phyloP scores from a whole-genome alignment of 805 yeast species.

The Myxozyma vanderwaltii region DNA sequence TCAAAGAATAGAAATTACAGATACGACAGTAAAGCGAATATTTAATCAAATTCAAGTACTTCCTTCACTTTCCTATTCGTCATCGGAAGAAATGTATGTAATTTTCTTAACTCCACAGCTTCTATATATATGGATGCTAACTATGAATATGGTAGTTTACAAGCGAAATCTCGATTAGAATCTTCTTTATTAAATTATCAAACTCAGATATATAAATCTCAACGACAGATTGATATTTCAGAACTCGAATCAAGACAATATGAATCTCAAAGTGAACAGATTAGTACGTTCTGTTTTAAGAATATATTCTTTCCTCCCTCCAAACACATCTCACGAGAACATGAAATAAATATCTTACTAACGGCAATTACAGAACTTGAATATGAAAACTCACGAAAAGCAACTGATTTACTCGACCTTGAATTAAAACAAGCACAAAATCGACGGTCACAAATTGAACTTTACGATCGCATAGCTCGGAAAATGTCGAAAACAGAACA shows the following conservation, averaged over 20 bases:
- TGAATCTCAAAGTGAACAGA: slow-evolving; percentile 28
- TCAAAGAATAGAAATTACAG: slow-evolving; percentile 20
- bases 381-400: background rate
- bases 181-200: slow-evolving; percentile 8
- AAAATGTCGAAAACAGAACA: slow-evolving; percentile 9
- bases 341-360: too few relatives aligned
- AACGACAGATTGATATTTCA: slow-evolving; percentile 35
- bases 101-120: background rate
- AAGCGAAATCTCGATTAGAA: slow-evolving; percentile 7
- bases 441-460: slow-evolving; percentile 35
- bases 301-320: too few relatives aligned
- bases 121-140: background rate
- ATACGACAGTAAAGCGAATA: slow-evolving; percentile 13
- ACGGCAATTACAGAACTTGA: slow-evolving; percentile 8
- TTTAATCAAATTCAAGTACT: slow-evolving; percentile 15
- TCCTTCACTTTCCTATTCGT: slow-evolving; percentile 6
- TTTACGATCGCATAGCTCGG: slow-evolving; percentile 32
- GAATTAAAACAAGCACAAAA: slow-evolving; percentile 30
- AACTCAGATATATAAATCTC: slow-evolving; percentile 12
- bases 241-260: slow-evolving; percentile 33
- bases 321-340: too few relatives aligned
- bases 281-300: slow-evolving; percentile 1
- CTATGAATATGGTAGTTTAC: background rate
- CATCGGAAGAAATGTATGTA: slow-evolving; percentile 12
- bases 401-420: slow-evolving; percentile 13